Evolutionary conservation across 2,329 filamentous ascomycete species (phyloP).

Genomic region (Colletotrichum neosansevieriae): DNA sequence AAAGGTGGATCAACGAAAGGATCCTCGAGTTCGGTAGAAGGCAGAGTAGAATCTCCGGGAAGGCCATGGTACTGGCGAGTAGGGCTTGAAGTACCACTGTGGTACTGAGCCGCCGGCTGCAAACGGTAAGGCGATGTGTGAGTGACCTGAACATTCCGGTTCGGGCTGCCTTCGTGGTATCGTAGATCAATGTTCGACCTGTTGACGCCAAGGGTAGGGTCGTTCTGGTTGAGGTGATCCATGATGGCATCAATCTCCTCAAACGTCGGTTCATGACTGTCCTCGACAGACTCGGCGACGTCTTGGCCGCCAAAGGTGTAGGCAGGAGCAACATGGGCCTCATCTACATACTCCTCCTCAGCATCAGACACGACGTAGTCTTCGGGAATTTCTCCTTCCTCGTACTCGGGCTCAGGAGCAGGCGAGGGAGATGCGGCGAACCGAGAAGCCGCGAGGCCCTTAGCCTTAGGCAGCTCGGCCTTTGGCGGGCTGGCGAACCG

Average conservation of each 20-base stretch:
- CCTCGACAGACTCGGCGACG: slow-evolving; percentile 46
- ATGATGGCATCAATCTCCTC: slow-evolving; percentile 95
- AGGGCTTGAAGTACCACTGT: slow-evolving; percentile 80
- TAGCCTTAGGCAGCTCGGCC: slow-evolving; percentile 52
- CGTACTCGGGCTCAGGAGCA: slow-evolving; percentile 46
- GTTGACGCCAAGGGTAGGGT: slow-evolving; percentile 81
- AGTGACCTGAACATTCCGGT: slow-evolving; percentile 53
- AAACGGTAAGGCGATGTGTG: slow-evolving; percentile 66
- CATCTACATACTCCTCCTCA: slow-evolving; percentile 19
- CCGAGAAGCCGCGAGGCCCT: slow-evolving; percentile 58
- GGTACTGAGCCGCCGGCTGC: slow-evolving; percentile 64
- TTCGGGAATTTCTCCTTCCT: slow-evolving; percentile 45
- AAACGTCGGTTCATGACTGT: slow-evolving; percentile 65
- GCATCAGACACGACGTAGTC: slow-evolving; percentile 31
- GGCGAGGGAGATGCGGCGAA: slow-evolving; percentile 58
- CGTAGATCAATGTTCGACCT: slow-evolving; percentile 59
- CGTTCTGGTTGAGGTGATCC: slow-evolving; percentile 81
- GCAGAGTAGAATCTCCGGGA: slow-evolving; percentile 61
- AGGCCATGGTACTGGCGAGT: slow-evolving; percentile 67
- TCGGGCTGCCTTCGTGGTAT: slow-evolving; percentile 60
- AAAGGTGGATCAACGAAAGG: slow-evolving; percentile 68
- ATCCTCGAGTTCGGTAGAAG: slow-evolving; percentile 70
- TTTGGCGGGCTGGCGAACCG: slow-evolving; percentile 60
- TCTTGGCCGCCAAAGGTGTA: neutral
- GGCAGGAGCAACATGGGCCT: slow-evolving; percentile 10